These are phyloP conservation scores for Vicia villosa DNA, from an alignment of 306 rosid genomes.

Conservation along the genomic window DNA sequence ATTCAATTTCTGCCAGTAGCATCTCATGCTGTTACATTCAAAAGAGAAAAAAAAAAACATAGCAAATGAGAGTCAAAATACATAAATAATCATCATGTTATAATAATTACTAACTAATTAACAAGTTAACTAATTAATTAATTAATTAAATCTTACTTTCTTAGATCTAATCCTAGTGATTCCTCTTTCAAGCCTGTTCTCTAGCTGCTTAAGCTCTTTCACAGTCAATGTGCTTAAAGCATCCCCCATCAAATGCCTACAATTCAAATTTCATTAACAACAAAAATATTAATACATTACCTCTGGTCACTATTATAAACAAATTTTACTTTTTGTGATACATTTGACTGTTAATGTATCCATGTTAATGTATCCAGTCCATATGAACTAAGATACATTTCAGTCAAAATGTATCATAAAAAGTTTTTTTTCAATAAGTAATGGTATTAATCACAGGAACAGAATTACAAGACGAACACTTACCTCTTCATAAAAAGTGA, in stretches of 20 bases:
- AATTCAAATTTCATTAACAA: not conserved
- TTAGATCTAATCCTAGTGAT: slow-evolving; percentile 81
- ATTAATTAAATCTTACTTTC: slow-evolving; percentile 55
- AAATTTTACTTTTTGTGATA: too few species aligned
- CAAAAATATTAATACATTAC: not conserved
- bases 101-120: not conserved
- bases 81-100: not conserved
- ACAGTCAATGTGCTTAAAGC: slow-evolving; percentile 71
- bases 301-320: too few species aligned
- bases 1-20: slow-evolving; percentile 85
- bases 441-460: too few species aligned
- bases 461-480: too few species aligned
- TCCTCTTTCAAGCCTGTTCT: slow-evolving; percentile 87
- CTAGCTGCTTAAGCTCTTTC: slow-evolving; percentile 87
- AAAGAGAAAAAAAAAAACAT: not conserved
- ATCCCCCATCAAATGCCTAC: slow-evolving; percentile 92
- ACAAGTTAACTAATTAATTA: not conserved
- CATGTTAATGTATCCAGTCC: too few species aligned
- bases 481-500: too few species aligned
- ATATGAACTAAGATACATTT: too few species aligned
- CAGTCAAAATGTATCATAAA: too few species aligned
- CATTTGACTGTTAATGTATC: too few species aligned
- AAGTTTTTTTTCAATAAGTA: too few species aligned
- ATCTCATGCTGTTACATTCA: slow-evolving; percentile 63
- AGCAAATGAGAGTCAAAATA: not conserved